Evolutionary conservation across 1,284 basidiomycete genomes (phyloP).

Genomic region (Ceraceosorus bombacis): DNA sequence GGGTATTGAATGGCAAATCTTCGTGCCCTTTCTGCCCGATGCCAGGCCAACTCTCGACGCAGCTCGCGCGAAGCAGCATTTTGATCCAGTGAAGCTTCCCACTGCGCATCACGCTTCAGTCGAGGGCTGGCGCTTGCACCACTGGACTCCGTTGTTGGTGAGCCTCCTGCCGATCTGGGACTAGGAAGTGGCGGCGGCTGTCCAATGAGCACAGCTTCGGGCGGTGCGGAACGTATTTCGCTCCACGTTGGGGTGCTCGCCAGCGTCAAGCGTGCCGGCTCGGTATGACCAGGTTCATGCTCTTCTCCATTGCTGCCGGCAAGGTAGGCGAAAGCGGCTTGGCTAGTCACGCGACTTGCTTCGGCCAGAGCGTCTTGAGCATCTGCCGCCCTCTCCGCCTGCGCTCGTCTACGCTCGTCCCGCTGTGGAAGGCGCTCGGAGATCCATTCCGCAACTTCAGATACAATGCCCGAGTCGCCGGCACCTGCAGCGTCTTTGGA

Average conservation of each 20-base stretch:
- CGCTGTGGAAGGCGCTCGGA: conserved; percentile 38
- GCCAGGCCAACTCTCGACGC: conserved; percentile 14
- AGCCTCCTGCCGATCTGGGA: not conserved
- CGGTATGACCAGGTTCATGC: not conserved
- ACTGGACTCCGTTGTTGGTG: conserved; percentile 9
- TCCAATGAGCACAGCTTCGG: not conserved
- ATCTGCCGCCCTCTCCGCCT: conserved; percentile 21
- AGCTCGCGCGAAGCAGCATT: not conserved
- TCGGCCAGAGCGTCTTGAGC: conserved; percentile 10
- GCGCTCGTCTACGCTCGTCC: conserved; percentile 26
- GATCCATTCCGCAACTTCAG: conserved; percentile 39
- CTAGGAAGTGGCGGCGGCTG: not conserved
- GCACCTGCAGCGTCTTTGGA: not conserved
- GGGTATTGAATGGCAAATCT: conserved; percentile 1
- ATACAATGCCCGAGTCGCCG: conserved; percentile 17
- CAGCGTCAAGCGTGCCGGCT: conserved; percentile 2
- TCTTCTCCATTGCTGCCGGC: conserved; percentile 1
- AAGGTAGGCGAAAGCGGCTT: conserved; percentile 2
- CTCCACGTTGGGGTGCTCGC: conserved; percentile 14
- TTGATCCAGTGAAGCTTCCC: not conserved
- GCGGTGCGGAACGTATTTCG: conserved; percentile 3
- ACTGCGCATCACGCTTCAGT: not conserved
- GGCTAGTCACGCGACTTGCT: conserved; percentile 16
- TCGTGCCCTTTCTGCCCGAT: conserved; percentile 12
- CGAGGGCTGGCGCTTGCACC: not conserved